Percentiles rank a stretch among this genome's conserved stretches.
phyloP scores from a whole-genome alignment of 306 rosid species.

The Malus asiatica region DNA sequence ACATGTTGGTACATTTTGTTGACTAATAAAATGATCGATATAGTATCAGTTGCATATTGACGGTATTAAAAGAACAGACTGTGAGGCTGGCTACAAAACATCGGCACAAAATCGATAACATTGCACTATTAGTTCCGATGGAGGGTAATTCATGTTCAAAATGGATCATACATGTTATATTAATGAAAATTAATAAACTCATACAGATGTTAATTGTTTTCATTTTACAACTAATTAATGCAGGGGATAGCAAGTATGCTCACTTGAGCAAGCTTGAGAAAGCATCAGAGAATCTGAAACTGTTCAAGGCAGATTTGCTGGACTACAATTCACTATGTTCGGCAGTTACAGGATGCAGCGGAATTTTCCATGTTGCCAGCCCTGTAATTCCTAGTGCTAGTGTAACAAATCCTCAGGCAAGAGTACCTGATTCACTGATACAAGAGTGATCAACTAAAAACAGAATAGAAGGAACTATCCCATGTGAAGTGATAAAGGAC shows the following conservation, averaged over 20 bases:
- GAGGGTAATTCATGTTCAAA: not conserved
- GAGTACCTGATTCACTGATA: not conserved
- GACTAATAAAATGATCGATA: too few species aligned
- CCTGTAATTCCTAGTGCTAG: slow-evolving; percentile 4
- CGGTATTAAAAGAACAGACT: too few species aligned
- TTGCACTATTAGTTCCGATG: too few species aligned
- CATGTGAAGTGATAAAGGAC: not conserved
- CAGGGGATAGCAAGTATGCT: slow-evolving; percentile 8
- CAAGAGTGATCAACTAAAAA: too few species aligned
- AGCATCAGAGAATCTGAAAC: slow-evolving; percentile 15
- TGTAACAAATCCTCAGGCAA: slow-evolving; percentile 10
- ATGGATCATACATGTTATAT: not conserved
- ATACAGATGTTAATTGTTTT: too few species aligned
- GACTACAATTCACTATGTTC: slow-evolving; percentile 20
- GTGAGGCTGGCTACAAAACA: too few species aligned
- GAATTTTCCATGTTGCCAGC: slow-evolving; percentile 31
- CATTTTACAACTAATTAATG: not conserved
- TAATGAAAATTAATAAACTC: too few species aligned
- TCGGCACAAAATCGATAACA: too few species aligned
- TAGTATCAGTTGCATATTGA: too few species aligned
- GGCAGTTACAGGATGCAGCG: slow-evolving; percentile 22
- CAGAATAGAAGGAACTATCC: not conserved
- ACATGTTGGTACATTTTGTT: too few species aligned
- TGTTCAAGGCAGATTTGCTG: slow-evolving; percentile 25
- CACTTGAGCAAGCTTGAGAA: slow-evolving; percentile 23